These are phyloP conservation scores for Crithidia brevicula DNA, from an alignment of 208 protist genomes.

Conservation along the genomic window DNA sequence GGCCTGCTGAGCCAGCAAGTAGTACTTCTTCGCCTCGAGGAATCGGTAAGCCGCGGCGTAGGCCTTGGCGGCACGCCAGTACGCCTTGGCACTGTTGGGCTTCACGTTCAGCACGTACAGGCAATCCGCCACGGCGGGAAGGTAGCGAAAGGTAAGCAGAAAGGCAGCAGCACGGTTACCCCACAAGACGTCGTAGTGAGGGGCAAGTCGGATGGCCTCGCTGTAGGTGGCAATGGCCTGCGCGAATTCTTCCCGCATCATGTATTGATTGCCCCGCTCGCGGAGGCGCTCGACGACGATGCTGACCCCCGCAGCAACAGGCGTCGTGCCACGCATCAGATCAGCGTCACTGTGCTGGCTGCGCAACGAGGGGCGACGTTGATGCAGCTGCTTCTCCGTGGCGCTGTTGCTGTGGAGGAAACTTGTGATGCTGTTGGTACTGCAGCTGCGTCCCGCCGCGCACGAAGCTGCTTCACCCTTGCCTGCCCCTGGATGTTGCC, in stretches of 20 bases:
- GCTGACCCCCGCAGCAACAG: background rate
- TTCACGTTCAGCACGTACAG: conserved; percentile 50
- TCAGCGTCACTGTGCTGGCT: background rate
- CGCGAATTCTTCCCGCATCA: conserved; percentile 52
- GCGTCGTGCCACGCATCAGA: background rate
- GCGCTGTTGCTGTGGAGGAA: background rate
- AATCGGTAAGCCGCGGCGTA: conserved; percentile 35
- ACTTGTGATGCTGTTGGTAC: background rate
- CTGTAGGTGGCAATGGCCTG: conserved; percentile 67
- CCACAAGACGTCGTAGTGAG: conserved; percentile 50
- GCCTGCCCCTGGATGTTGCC: no score
- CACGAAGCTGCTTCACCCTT: no score
- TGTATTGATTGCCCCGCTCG: conserved; percentile 69
- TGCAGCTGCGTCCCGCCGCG: background rate
- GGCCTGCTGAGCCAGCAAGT: conserved; percentile 47
- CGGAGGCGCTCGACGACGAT: conserved; percentile 29
- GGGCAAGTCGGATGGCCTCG: conserved; percentile 61
- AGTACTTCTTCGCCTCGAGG: conserved; percentile 51
- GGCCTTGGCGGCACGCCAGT: conserved; percentile 79
- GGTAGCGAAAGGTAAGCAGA: conserved; percentile 62
- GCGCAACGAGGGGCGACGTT: background rate
- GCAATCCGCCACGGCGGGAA: conserved; percentile 71
- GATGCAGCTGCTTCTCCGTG: background rate
- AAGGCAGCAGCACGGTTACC: conserved; percentile 83
- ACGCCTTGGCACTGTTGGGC: conserved; percentile 57